Evolutionary conservation across 768 basidiomycete genomes (phyloP).

Genomic region (Kwoniella sp.): DNA sequence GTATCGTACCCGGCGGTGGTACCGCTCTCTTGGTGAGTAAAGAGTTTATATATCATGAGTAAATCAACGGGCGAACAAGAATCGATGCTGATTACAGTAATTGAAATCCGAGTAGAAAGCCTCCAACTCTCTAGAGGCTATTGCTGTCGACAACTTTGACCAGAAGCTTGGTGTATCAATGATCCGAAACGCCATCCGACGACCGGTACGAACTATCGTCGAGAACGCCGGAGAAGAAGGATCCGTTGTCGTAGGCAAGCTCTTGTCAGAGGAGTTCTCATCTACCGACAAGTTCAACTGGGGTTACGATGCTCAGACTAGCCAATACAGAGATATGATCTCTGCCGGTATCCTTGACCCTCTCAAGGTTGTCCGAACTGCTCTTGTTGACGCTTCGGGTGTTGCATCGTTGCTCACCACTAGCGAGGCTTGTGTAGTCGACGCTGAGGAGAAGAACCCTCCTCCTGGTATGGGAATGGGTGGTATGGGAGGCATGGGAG

Average conservation of each 20-base stretch:
- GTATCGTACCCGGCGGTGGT: constrained; percentile 95
- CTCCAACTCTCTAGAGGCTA: constrained; percentile 61
- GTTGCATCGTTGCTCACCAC: constrained; percentile 93
- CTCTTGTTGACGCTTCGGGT: constrained; percentile 84
- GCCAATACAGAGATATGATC: constrained; percentile 95
- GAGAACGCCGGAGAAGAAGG: constrained; percentile 93
- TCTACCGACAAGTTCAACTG: constrained; percentile 72
- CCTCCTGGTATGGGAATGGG: constrained; percentile 62
- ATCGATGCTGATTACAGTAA: not conserved
- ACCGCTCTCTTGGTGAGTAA: constrained; percentile 70
- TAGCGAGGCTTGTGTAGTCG: constrained; percentile 87
- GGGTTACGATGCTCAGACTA: constrained; percentile 86
- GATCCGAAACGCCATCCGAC: constrained; percentile 79
- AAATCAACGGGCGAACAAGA: too few species aligned
- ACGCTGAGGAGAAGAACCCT: constrained; percentile 74
- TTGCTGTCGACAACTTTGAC: constrained; percentile 89
- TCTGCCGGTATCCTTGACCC: constrained; percentile 92
- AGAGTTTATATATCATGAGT: too few species aligned
- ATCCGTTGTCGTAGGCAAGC: constrained; percentile 85
- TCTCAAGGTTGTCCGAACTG: constrained; percentile 90
- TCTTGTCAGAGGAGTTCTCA: constrained; percentile 59
- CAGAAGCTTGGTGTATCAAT: constrained; percentile 94
- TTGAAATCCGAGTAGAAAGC: constrained; percentile 47
- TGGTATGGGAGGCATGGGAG: constrained; percentile 64
- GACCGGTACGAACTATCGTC: constrained; percentile 84